Base-by-base conservation (phyloP, 306 rosid species). In the Cajanus cajan region DNA sequence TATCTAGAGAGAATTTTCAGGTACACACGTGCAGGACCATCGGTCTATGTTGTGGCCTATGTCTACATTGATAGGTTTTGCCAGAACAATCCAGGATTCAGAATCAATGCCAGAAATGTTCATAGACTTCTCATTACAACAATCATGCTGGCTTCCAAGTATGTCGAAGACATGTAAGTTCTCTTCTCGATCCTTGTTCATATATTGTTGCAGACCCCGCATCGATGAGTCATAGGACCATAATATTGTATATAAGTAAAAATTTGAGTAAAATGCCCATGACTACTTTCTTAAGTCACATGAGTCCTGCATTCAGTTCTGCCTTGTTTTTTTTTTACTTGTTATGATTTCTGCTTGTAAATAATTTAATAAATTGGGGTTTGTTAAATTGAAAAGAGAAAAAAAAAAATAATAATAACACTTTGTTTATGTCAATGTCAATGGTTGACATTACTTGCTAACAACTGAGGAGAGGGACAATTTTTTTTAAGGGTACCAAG, bases 31-130 rank as follows among this genome's bases (percentile, higher is more conserved):
- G 97, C 96, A 0, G 96, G 91, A 5, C 91, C 98, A 0, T 94
- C 93, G 0, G 92, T 94, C 0, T 94, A 90, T 75, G 98, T 94
- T 12, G 92, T 94, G 16, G 97, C 98, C 1, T 94, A 91, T 75
- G 97, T 94, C 45, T 94, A 94, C 51, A 94, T 94, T n/a, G 98
- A 94, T 59, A 82, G 98, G 13, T 94, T 94, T 57, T 94, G 97
- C 82, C 90, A 94, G 28, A 86, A 76, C 63, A 90, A 90, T 71
- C 89, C 89, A 63, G 89, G 74, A 7, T 94, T 94, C 75, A 81
- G 89, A 59, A 91, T 94, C 85, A 90, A 77, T 80, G 84, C 84
- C n/a, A 81, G 87, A 25, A 94, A 94, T 88, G 98, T 94, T 0
- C 97, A 94, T 41, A 88, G 98, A 47, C 92, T 94, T 73, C 96